A percentile compares a stretch with the other conserved stretches of the same genome.
Evolutionary conservation across 805 yeast genomes (phyloP).

Genomic region (Metschnikowia drakensbergensis): DNA sequence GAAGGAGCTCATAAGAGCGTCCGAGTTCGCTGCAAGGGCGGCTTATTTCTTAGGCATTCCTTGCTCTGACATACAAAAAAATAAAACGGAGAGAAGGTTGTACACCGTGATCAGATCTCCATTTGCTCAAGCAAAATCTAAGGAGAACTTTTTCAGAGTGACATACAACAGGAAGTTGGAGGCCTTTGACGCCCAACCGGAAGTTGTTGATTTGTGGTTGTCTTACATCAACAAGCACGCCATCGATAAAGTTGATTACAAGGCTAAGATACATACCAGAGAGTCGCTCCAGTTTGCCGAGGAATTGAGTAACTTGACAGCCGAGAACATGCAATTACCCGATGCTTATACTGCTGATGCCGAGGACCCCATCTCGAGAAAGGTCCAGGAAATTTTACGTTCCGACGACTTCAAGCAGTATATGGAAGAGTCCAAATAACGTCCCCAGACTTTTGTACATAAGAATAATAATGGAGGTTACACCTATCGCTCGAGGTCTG

Average conservation of each 20-base stretch:
- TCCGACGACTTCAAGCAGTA: slow-evolving; percentile 68
- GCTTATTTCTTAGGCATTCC: slow-evolving; percentile 91
- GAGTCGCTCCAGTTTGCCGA: slow-evolving; percentile 33
- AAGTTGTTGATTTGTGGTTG: slow-evolving; percentile 76
- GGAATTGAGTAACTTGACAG: slow-evolving; percentile 32
- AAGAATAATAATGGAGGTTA: slow-evolving; percentile 1
- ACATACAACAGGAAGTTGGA: slow-evolving; percentile 72
- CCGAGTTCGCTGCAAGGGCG: slow-evolving; percentile 84
- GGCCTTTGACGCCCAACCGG: slow-evolving; percentile 83
- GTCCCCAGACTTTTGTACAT: slow-evolving; percentile 8
- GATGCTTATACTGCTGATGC: slow-evolving; percentile 27
- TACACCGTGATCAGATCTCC: slow-evolving; percentile 95
- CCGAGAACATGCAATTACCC: slow-evolving; percentile 30
- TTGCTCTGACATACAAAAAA: slow-evolving; percentile 66
- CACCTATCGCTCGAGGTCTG: not conserved
- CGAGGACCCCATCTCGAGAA: slow-evolving; percentile 52
- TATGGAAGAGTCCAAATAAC: slow-evolving; percentile 24
- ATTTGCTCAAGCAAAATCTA: slow-evolving; percentile 89
- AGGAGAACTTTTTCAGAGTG: slow-evolving; percentile 88
- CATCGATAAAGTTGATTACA: slow-evolving; percentile 77
- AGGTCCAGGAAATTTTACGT: slow-evolving; percentile 66
- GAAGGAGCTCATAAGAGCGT: slow-evolving; percentile 65
- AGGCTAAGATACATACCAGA: slow-evolving; percentile 55
- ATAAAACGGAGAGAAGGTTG: slow-evolving; percentile 68
- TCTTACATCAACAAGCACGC: slow-evolving; percentile 74